These are phyloP conservation scores for Pseudogymnoascus sp. DNA, from an alignment of 2,329 filamentous ascomycete species.

Conservation along the genomic window DNA sequence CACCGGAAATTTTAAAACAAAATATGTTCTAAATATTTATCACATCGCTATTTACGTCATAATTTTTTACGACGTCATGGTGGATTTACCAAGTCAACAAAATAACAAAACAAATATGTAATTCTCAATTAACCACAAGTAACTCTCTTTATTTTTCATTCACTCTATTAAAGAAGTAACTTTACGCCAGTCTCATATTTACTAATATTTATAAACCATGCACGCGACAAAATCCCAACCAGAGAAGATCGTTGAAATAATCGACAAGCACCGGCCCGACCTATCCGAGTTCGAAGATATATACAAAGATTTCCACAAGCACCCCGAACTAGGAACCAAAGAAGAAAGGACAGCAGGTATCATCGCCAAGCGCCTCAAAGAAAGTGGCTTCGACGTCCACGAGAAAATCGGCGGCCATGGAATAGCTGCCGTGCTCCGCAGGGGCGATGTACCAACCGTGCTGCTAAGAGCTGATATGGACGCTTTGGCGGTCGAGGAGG, in stretches of 20 bases:
- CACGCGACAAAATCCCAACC: background rate
- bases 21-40: background rate
- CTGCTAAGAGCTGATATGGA: conserved; percentile 2
- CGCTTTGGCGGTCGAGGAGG: background rate
- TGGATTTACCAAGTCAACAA: background rate
- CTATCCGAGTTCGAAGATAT: background rate
- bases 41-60: conserved; percentile 6
- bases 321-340: conserved; percentile 5
- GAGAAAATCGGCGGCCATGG: conserved; percentile 4
- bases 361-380: background rate
- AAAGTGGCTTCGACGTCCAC: background rate
- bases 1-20: background rate
- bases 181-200: background rate
- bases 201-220: background rate
- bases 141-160: background rate
- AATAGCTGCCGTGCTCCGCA: background rate
- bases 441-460: background rate
- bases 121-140: too few species aligned
- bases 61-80: background rate
- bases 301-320: background rate
- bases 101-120: background rate
- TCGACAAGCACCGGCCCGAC: background rate
- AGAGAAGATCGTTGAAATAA: background rate
- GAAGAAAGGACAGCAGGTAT: background rate
- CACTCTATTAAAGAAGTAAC: background rate